Conservation (phyloP, 495 filamentous ascomycete species). For the Penicillium soppii region DNA sequence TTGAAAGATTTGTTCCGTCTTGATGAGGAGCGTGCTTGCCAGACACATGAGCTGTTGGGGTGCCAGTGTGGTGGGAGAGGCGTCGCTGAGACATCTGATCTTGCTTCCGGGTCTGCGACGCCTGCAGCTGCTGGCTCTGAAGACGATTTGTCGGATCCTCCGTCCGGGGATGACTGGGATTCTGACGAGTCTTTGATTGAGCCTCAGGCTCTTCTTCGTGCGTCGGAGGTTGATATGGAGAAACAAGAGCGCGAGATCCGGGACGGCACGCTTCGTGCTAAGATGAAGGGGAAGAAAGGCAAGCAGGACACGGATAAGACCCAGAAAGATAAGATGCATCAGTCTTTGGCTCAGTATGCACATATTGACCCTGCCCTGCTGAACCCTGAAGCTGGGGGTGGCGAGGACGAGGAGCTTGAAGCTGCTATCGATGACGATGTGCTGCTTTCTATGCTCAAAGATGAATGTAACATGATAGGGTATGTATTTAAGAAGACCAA, state of each 20-base stretch:
- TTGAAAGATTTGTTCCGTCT: conserved; percentile 71
- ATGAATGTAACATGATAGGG: conserved; percentile 57
- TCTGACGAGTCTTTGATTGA: conserved; percentile 37
- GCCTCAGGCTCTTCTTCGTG: conserved; percentile 49
- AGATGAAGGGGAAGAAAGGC: conserved; percentile 3
- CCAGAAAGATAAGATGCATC: conserved; percentile 48
- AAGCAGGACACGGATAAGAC: conserved; percentile 14
- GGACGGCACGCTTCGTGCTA: conserved; percentile 24
- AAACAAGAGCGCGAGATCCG: conserved; percentile 54
- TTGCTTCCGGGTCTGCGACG: conserved; percentile 9
- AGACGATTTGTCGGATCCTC: conserved; percentile 24
- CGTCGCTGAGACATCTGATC: conserved; percentile 5
- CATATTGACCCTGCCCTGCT: conserved; percentile 60
- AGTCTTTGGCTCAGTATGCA: conserved; percentile 63
- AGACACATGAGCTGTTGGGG: conserved; percentile 71
- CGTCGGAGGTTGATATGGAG: conserved; percentile 61
- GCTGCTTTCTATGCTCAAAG: conserved; percentile 57
- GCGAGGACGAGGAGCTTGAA: conserved; percentile 28
- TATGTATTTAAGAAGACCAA: conserved; percentile 69
- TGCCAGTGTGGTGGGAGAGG: conserved; percentile 67
- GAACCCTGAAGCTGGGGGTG: conserved; percentile 12
- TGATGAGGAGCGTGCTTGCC: conserved; percentile 52
- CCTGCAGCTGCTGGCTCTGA: conserved; percentile 22
- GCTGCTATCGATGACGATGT: conserved; percentile 59
- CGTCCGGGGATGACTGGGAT: conserved; percentile 32